Evolutionary conservation across 352 stramenopile genomes (phyloP), one percentile per base, ranked within the genome.

Genomic region (Phytophthora litchii): DNA sequence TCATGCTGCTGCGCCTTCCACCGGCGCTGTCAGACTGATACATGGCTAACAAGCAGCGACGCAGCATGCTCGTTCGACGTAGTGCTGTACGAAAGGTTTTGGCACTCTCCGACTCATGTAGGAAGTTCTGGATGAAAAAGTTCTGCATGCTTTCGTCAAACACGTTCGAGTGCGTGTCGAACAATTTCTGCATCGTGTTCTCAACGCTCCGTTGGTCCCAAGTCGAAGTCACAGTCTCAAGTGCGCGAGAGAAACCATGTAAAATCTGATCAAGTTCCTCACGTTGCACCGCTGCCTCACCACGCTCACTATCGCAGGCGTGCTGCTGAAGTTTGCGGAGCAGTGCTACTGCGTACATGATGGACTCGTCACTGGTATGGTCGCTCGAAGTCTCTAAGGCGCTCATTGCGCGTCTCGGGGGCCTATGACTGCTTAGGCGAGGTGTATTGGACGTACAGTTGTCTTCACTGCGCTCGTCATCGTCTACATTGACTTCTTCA

Each of bases 51-150:
- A 94, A 53, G 65, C 80, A 92, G 13, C 81, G 76, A 16, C 81
- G 81, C 23, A 92, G 61, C 46, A 94, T 80, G 35, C 85, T 92
- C 20, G 82, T 92, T 38, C 83, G 80, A 4, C 80, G 78, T 50
- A 92, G 54, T 8, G 82, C 80, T 3, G 75, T 76, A 13, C 80
- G 80, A 34, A 91, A 89, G 4, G 68, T 88, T 64, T 88, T 90
- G 38, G 69, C 76, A 37, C 70, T 86, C 45, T 90, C 83, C 10
- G 74, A 85, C 71, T 91, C 83, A 54, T 90, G 82, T 54, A 91
- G 78, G 54, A 88, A 94, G 65, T 94, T 91, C 61, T 92, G 85
- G 65, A 92, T 89, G 67, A 94, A 91, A 52, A 91, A 94, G 44
- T 87, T 84, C 36, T 92, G 85, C 65, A 94, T 87, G 58, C 70